Percentiles rank a stretch among this genome's conserved stretches.
These are phyloP conservation scores for Cicer judaicum DNA, from an alignment of 306 rosid species.

Conservation along the genomic window DNA sequence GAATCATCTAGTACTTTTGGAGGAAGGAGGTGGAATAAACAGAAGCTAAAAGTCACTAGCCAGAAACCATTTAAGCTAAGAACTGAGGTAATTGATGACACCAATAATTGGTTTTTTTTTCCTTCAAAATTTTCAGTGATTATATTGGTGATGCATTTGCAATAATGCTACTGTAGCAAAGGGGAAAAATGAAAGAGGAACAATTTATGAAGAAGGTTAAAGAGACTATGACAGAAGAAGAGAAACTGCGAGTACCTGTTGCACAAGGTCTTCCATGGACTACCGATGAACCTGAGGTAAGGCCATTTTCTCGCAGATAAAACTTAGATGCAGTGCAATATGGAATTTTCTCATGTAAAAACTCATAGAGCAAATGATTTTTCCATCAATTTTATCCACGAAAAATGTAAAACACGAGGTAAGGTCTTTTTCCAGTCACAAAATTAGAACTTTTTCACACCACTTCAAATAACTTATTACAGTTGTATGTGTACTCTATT, in stretches of 20 bases:
- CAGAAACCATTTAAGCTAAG: slow-evolving; percentile 88
- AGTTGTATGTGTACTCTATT: no score
- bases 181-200: slow-evolving; percentile 86
- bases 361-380: no score
- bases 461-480: no score
- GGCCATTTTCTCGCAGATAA: slow-evolving; percentile 15
- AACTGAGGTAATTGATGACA: slow-evolving; percentile 68
- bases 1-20: slow-evolving; percentile 66
- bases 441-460: no score
- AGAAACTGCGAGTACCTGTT: slow-evolving; percentile 74
- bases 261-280: slow-evolving; percentile 99
- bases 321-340: no score
- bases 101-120: slow-evolving; percentile 4
- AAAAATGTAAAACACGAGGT: no score
- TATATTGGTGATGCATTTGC: slow-evolving; percentile 41
- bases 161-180: slow-evolving; percentile 62
- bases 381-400: no score
- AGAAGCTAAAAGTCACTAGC: slow-evolving; percentile 67
- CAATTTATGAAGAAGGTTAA: slow-evolving; percentile 77
- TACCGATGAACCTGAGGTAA: slow-evolving; percentile 95
- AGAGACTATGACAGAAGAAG: slow-evolving; percentile 73
- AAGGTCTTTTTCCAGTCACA: no score
- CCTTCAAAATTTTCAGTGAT: slow-evolving; percentile 3
- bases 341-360: no score
- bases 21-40: slow-evolving; percentile 77